Evolutionary conservation across 2,329 filamentous ascomycete species (phyloP), one percentile per base, ranked within the genome.

Genomic region (Venturia oleaginea): DNA sequence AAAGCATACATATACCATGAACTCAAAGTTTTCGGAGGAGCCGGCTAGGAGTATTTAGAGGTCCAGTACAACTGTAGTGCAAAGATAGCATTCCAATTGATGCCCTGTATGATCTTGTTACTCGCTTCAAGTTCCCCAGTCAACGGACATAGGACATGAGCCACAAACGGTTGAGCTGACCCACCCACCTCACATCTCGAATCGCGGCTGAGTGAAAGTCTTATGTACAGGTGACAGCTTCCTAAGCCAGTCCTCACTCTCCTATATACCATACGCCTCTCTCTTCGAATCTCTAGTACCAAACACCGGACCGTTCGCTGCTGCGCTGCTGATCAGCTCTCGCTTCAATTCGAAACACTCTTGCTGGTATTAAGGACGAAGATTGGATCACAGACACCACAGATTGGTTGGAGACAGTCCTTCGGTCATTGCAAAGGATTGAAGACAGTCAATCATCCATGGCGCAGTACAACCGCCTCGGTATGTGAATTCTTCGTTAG

Each of bases 401-500:
- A 34, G 30, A 57, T 10, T n/a, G 27, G 51, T 17, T 13, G 27
- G 19, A 57, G 5, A 34, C 8, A 19, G 32, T 27, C 38, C 34
- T 60, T 61, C 59, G 37, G 19, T 61, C 59, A 46, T 46, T 46
- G 34, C 43, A 40, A 55, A 27, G 55, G 32, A 65, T 74, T 75
- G 73, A 34, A 34, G 27, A n/a, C 19, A 34, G 51, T 57, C 30
- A n/a, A 34, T 57, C 19, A 57, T 71, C 30, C 27, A 57, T 57
- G 51, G 51, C 51, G 51, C 51, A 72, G 66, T 75, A 75, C 68
- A 74, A 75, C 62, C 69, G 72, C 67, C 67, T 75, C 54, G 73
- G 73, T 75, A 67, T 69, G 73, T 73, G 11, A 32, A 59, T 65
- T 60, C 65, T 62, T 54, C 62, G 59, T 51, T 60, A 37, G 46